Evolutionary conservation across 192 early-diverging fungal species (phyloP).

Genomic region (Allomyces arbusculus): DNA sequence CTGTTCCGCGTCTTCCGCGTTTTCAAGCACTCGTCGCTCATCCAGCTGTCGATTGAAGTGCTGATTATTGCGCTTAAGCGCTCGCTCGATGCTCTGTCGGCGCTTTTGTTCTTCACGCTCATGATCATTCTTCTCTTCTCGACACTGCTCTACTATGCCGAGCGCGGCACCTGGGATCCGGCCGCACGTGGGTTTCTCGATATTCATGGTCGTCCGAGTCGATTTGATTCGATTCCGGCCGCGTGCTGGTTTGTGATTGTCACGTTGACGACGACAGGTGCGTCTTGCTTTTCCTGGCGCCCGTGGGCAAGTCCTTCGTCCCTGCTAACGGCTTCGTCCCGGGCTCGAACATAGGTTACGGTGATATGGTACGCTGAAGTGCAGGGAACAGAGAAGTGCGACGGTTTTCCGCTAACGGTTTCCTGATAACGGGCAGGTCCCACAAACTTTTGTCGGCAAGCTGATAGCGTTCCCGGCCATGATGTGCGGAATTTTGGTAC

Average conservation of each 20-base stretch:
- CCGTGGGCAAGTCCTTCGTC: too few relatives aligned
- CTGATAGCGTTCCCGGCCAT: constrained; percentile 60
- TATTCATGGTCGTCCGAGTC: constrained; percentile 39
- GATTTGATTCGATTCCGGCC: constrained; percentile 58
- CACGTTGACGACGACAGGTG: constrained; percentile 63
- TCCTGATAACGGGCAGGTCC: constrained; percentile 3
- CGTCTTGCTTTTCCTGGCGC: not conserved
- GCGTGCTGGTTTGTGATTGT: constrained; percentile 58
- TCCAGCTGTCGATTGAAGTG: constrained; percentile 65
- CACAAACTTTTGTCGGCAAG: constrained; percentile 57
- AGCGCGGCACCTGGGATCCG: constrained; percentile 54
- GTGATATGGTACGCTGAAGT: constrained; percentile 36
- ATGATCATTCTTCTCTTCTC: constrained; percentile 51
- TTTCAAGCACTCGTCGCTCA: constrained; percentile 59
- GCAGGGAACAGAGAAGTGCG: too few relatives aligned
- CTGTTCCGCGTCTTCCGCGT: constrained; percentile 57
- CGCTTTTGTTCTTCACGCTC: constrained; percentile 50
- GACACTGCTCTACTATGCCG: constrained; percentile 59
- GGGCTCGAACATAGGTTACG: constrained; percentile 6
- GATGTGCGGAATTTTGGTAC: constrained; percentile 53
- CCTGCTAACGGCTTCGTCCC: not conserved
- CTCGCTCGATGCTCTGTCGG: constrained; percentile 49
- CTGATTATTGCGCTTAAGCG: constrained; percentile 59
- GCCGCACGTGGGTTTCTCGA: constrained; percentile 42
- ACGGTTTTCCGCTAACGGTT: too few relatives aligned